Percentiles rank a stretch among this genome's conserved stretches.
Evolutionary conservation across 148 eudicot species (phyloP).

Genomic region (Silene uniflora): DNA sequence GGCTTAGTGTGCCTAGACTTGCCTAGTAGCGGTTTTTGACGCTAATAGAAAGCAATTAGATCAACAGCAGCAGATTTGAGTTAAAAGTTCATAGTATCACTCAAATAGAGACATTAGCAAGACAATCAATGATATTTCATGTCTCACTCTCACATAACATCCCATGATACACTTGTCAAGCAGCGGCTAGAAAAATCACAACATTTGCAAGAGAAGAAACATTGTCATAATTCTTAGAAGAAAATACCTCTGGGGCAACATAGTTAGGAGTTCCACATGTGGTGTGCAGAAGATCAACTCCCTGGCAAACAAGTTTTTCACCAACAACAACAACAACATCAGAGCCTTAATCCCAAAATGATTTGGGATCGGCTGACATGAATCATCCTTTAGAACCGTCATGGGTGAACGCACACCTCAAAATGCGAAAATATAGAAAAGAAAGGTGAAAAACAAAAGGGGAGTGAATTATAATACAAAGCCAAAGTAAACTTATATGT

Average conservation of each 20-base stretch:
- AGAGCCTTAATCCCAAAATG: too few species aligned
- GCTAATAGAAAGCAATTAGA: not conserved
- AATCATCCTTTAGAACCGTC: too few species aligned
- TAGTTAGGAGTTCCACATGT: constrained; percentile 99
- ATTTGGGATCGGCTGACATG: too few species aligned
- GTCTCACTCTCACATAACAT: not conserved
- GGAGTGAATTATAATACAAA: too few species aligned
- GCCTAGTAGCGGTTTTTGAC: too few species aligned
- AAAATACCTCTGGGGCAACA: constrained; percentile 88
- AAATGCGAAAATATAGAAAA: too few species aligned
- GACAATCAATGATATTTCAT: not conserved
- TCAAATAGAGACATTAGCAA: not conserved
- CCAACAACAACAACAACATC: too few species aligned
- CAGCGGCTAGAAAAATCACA: not conserved
- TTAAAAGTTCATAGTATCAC: not conserved
- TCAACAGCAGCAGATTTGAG: not conserved
- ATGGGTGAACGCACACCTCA: too few species aligned
- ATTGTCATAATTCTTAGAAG: not conserved
- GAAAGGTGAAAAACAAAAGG: too few species aligned
- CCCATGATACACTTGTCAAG: not conserved
- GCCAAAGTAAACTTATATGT: too few species aligned
- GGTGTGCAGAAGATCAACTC: constrained; percentile 90
- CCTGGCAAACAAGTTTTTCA: constrained; percentile 44
- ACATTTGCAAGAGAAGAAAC: not conserved
- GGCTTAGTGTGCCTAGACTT: too few species aligned